Conservation (phyloP, 2,329 filamentous ascomycete species). For the Beauveria sp. region DNA sequence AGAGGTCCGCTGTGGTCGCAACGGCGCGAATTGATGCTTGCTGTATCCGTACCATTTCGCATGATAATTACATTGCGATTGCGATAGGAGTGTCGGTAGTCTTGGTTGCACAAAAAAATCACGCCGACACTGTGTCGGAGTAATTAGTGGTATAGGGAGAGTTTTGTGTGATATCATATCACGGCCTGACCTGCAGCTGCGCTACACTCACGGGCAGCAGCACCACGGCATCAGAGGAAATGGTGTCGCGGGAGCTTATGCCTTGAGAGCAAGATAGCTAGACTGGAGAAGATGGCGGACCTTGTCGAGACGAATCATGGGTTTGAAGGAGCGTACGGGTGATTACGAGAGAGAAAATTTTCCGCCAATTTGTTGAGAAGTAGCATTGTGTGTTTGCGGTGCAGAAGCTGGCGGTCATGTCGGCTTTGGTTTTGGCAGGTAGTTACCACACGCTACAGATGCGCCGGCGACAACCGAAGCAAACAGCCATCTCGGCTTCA, state of each 20-base stretch:
- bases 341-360: background rate
- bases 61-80: background rate
- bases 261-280: background rate
- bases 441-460: background rate
- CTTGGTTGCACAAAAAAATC: background rate
- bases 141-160: background rate
- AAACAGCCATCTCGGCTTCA: slow-evolving; percentile 2
- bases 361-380: background rate
- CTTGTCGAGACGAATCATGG: background rate
- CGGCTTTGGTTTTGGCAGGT: background rate
- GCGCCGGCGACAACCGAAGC: slow-evolving; percentile 4
- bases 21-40: background rate
- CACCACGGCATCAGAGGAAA: background rate
- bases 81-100: background rate
- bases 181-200: background rate
- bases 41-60: background rate
- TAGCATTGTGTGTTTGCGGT: background rate
- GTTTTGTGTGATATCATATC: background rate
- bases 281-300: background rate
- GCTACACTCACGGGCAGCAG: background rate
- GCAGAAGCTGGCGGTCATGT: too few species aligned
- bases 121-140: background rate
- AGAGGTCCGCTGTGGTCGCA: background rate
- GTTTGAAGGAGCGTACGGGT: background rate
- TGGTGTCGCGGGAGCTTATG: background rate